Percentiles rank a stretch among this genome's conserved stretches.
Conservation (phyloP, 2,329 filamentous ascomycete species). For the Aureobasidium sp. region DNA sequence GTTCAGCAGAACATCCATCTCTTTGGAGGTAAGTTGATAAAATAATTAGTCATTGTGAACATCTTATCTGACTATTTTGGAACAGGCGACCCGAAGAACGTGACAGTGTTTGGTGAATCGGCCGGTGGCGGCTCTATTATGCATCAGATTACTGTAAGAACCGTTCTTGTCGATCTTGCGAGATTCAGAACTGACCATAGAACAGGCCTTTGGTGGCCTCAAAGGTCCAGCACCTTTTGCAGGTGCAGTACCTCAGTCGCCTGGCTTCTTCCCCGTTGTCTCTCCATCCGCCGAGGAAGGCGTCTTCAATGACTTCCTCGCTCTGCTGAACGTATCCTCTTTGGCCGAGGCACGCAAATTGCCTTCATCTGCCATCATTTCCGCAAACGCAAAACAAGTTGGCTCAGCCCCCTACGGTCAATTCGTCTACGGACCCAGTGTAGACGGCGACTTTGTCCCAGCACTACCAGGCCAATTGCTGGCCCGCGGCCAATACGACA, state of each 20-base stretch:
- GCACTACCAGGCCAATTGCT: conserved; percentile 39
- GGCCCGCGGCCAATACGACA: conserved; percentile 36
- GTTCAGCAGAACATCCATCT: conserved; percentile 45
- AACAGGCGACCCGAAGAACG: conserved; percentile 27
- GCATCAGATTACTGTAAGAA: conserved; percentile 43
- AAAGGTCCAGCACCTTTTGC: conserved; percentile 37
- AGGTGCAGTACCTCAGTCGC: conserved; percentile 40
- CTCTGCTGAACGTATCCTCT: conserved; percentile 35
- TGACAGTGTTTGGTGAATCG: conserved; percentile 42
- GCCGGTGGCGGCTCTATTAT: conserved; percentile 47
- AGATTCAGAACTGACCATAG: background rate
- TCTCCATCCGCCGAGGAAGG: conserved; percentile 32
- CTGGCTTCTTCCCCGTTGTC: conserved; percentile 34
- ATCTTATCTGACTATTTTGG: background rate
- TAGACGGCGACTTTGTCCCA: conserved; percentile 44
- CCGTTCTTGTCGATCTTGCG: too few species aligned
- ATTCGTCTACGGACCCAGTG: conserved; percentile 40
- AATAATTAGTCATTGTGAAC: background rate
- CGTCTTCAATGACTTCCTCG: conserved; percentile 33
- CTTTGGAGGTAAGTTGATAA: conserved; percentile 45
- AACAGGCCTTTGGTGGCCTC: conserved; percentile 36
- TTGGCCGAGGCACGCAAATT: conserved; percentile 38
- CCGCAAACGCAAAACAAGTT: conserved; percentile 38
- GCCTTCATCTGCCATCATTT: conserved; percentile 32
- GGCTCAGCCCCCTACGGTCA: conserved; percentile 33